Evolutionary conservation across 1,284 basidiomycete genomes (phyloP).

Genomic region (Phellopilus nigrolimitatus): DNA sequence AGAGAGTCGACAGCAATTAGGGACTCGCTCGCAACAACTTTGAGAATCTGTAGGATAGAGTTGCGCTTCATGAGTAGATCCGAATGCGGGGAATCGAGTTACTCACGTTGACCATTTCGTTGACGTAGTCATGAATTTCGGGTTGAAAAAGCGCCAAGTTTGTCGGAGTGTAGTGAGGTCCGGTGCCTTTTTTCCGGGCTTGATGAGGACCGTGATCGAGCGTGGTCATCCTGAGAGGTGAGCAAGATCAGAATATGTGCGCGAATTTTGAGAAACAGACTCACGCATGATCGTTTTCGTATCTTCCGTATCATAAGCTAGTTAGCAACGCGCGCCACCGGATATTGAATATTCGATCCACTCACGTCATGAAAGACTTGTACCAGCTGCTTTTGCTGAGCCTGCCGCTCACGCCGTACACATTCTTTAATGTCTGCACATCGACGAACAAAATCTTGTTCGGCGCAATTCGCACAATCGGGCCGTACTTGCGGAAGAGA

Average conservation of each 20-base stretch:
- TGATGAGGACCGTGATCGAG: conserved; percentile 21
- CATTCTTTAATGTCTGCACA: conserved; percentile 17
- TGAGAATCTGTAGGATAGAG: background rate
- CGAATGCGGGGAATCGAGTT: background rate
- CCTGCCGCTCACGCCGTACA: conserved; percentile 21
- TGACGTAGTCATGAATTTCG: conserved; percentile 19
- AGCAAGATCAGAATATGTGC: background rate
- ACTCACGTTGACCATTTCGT: conserved; percentile 19
- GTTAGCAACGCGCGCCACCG: background rate
- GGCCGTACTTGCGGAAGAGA: conserved; percentile 22
- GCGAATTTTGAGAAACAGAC: background rate
- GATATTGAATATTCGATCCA: background rate
- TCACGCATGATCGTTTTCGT: conserved; percentile 25
- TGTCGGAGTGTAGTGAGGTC: conserved; percentile 20
- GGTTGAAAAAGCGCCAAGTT: conserved; percentile 22
- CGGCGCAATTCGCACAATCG: conserved; percentile 24
- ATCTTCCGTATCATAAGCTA: conserved; percentile 9
- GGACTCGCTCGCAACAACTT: background rate
- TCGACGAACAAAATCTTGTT: conserved; percentile 23
- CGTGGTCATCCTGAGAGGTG: conserved; percentile 21
- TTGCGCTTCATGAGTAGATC: background rate
- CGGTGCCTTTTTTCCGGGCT: conserved; percentile 18
- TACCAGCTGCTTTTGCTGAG: conserved; percentile 28
- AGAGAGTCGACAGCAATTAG: conserved; percentile 19
- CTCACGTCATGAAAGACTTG: conserved; percentile 20